phyloP scores from a whole-genome alignment of 495 filamentous ascomycete genomes.

The Aspergillus hancockii region DNA sequence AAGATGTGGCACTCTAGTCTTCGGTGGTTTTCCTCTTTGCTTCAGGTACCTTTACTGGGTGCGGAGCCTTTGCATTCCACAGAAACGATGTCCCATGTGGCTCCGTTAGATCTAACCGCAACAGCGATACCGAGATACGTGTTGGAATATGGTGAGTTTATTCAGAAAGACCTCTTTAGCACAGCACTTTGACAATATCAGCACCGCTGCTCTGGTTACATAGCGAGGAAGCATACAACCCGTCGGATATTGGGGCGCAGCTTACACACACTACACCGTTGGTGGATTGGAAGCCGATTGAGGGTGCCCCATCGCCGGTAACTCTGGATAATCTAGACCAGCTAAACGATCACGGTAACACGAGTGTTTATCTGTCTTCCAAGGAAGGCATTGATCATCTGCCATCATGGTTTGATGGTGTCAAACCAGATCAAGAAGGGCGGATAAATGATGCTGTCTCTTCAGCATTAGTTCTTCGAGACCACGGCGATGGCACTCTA shows the following conservation, averaged over 20 bases:
- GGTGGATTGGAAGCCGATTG: constrained; percentile 51
- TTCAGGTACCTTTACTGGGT: neutral
- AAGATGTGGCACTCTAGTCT: neutral
- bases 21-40: neutral
- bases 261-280: constrained; percentile 55
- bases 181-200: constrained; percentile 13
- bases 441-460: constrained; percentile 47
- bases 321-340: constrained; percentile 56
- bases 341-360: constrained; percentile 50
- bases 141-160: constrained; percentile 25
- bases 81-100: neutral
- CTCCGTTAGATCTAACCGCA: constrained; percentile 5
- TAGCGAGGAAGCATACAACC: constrained; percentile 56
- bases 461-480: constrained; percentile 55
- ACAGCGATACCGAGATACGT: constrained; percentile 22
- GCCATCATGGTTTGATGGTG: constrained; percentile 55
- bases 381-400: constrained; percentile 54
- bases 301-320: constrained; percentile 43
- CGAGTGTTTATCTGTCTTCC: constrained; percentile 59
- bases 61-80: neutral
- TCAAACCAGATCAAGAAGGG: constrained; percentile 48
- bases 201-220: constrained; percentile 58
- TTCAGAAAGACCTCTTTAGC: neutral
- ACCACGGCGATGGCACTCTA: constrained; percentile 53
- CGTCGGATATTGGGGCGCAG: constrained; percentile 59